Evolutionary conservation across 1,284 basidiomycete genomes (phyloP).

Genomic region (Albatrellus sp.): DNA sequence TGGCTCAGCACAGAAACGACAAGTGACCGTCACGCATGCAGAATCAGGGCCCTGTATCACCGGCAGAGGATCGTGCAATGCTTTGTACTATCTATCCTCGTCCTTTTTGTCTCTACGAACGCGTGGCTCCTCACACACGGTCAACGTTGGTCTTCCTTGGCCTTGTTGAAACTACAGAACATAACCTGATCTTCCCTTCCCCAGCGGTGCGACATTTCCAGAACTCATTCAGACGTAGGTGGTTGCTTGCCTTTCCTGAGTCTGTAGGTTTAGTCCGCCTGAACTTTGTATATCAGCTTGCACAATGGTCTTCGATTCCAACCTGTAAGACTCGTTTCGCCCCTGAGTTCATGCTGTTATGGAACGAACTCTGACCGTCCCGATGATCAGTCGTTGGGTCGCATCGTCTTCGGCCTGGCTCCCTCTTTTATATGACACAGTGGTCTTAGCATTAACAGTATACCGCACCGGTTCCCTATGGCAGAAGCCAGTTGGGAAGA

Average conservation of each 20-base stretch:
- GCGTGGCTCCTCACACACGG: slow-evolving; percentile 33
- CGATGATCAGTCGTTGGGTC: slow-evolving; percentile 10
- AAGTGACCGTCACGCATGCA: slow-evolving; percentile 9
- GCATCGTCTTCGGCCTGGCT: slow-evolving; percentile 42
- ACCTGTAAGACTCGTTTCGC: slow-evolving; percentile 9
- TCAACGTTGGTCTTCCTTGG: slow-evolving; percentile 19
- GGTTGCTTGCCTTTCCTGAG: slow-evolving; percentile 5
- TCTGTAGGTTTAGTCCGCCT: slow-evolving; percentile 5
- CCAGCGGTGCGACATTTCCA: too few relatives aligned
- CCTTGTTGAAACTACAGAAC: too few relatives aligned
- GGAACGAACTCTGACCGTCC: neutral
- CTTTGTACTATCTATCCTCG: slow-evolving; percentile 23
- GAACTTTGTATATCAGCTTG: slow-evolving; percentile 27
- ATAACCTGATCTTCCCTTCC: neutral
- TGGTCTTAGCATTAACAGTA: slow-evolving; percentile 35
- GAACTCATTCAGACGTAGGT: neutral
- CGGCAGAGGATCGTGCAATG: slow-evolving; percentile 22
- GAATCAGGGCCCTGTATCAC: slow-evolving; percentile 34
- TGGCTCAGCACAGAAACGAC: neutral
- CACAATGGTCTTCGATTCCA: slow-evolving; percentile 43
- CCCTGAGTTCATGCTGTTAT: too few relatives aligned
- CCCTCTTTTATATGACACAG: slow-evolving; percentile 41
- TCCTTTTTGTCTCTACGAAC: slow-evolving; percentile 30
- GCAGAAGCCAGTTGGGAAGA: slow-evolving; percentile 25
- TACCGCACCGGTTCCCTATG: slow-evolving; percentile 28